phyloP scores from a whole-genome alignment of 192 early-diverging fungal genomes.

The Spizellomyces sp. region DNA sequence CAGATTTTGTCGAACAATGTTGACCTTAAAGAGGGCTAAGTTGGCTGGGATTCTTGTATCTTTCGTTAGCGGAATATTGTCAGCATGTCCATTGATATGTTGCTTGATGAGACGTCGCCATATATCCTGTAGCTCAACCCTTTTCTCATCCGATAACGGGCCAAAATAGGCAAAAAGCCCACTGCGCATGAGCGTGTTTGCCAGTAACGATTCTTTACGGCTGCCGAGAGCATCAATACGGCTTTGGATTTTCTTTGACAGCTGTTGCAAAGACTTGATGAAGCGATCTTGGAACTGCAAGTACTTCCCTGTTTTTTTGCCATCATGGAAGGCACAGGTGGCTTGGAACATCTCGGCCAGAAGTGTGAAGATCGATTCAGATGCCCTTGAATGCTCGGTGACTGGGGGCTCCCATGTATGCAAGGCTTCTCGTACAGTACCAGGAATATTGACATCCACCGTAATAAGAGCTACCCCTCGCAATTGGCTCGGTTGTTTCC shows the following conservation, averaged over 20 bases:
- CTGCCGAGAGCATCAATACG: neutral
- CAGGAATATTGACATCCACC: neutral
- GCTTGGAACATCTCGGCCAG: constrained; percentile 15
- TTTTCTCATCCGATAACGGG: neutral
- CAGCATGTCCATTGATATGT: neutral
- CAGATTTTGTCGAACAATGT: neutral
- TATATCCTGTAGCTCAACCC: neutral
- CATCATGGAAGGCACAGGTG: constrained; percentile 15
- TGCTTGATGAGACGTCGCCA: neutral
- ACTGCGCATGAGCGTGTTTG: neutral
- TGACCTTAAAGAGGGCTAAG: neutral
- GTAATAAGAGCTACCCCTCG: neutral
- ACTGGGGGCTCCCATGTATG: neutral
- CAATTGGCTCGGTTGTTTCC: constrained; percentile 13
- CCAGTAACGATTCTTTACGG: neutral
- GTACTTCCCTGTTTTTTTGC: constrained; percentile 17
- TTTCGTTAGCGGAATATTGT: neutral
- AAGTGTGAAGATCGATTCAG: constrained; percentile 1
- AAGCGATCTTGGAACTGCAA: constrained; percentile 22
- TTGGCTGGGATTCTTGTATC: neutral
- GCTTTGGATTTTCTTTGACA: constrained; percentile 3
- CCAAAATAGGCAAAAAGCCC: neutral
- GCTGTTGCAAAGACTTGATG: constrained; percentile 2
- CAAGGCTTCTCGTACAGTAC: neutral
- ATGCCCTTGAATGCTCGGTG: neutral